Evolutionary conservation across 257 asterid species (phyloP), one percentile per base, ranked within the genome.

Genomic region (Solanum tacnaense): DNA sequence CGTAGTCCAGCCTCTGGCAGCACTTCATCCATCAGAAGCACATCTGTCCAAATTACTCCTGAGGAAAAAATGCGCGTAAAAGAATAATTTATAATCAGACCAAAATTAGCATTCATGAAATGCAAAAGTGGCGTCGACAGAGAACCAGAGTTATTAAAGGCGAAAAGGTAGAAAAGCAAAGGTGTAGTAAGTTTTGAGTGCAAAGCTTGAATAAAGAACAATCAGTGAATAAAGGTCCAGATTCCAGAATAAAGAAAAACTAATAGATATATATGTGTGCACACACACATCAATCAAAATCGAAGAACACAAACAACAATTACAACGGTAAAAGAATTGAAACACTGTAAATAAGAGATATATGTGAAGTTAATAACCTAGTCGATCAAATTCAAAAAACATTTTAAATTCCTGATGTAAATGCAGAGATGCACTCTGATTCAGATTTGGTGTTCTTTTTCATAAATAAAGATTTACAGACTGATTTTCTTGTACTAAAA

Each of bases 41-140:
- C 98, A 90, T 94, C 96, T 79, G 94, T 91, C 98, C 99, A 96
- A 88, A 92, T 92, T 52, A 94, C 91, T 84, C 98, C 99, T 97
- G 96, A 67, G 83, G 71, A 86, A 31, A 32, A 31, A 46, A 27
- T 46, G 68, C 2, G 41, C 0, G 20, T 44, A 41, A 46, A 81
- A 81, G 68, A 81, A 81, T 9, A 81, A 46, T 27, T 81, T 79
- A 49, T 11, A 23, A 27, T 29, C 68, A 81, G 84, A 44, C 67
- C 25, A 79, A 41, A 78, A 16, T 29, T 29, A 81, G 39, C 67
- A 79, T 58, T 27, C 68, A 46, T 46, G 56, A 46, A 32, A 31
- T 81, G 85, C 68, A 81, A 27, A 81, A 46, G 39, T 29, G 84
- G 68, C 5, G 29, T 46, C 41, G 21, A 81, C 27, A 44, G 20